Percentiles rank a stretch among this genome's conserved stretches.
Evolutionary conservation across 495 filamentous ascomycete genomes (phyloP).

Genomic region (Penicillium manginii): DNA sequence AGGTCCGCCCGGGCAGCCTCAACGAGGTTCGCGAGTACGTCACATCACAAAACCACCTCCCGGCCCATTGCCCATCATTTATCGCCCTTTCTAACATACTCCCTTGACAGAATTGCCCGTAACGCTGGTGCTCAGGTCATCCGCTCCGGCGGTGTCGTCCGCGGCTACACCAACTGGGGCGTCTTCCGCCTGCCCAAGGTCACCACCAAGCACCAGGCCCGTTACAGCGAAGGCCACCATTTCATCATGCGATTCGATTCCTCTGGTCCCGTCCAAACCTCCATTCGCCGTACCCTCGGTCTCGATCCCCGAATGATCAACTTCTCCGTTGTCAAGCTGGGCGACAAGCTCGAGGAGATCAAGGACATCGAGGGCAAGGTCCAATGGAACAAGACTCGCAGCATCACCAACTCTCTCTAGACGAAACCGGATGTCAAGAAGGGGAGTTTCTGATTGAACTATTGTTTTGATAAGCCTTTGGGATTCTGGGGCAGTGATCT

Average conservation of each 20-base stretch:
- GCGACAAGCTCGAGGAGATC: conserved; percentile 72
- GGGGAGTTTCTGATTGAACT: background rate
- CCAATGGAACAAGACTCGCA: conserved; percentile 55
- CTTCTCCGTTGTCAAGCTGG: conserved; percentile 84
- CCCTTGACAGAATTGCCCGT: conserved; percentile 70
- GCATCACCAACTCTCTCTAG: conserved; percentile 36
- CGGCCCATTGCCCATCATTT: background rate
- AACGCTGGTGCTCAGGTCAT: conserved; percentile 85
- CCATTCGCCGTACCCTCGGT: conserved; percentile 72
- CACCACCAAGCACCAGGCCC: conserved; percentile 74
- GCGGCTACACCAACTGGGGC: conserved; percentile 94
- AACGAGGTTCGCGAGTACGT: conserved; percentile 92
- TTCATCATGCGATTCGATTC: conserved; percentile 97
- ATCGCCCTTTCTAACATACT: conserved; percentile 22
- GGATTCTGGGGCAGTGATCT: conserved; percentile 18
- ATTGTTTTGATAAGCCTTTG: conserved; percentile 16
- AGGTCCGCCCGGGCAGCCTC: conserved; percentile 90
- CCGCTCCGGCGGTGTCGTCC: conserved; percentile 83
- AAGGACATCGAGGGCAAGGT: conserved; percentile 63
- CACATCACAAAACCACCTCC: conserved; percentile 9
- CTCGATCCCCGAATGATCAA: conserved; percentile 91
- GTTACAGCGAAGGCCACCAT: conserved; percentile 85
- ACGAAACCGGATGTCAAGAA: background rate
- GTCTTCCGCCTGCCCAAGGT: conserved; percentile 78
- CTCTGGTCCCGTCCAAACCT: conserved; percentile 67